A percentile compares a stretch with the other conserved stretches of the same genome.
Conservation (phyloP, 2,329 filamentous ascomycete genomes). For the Eutypa lata region DNA sequence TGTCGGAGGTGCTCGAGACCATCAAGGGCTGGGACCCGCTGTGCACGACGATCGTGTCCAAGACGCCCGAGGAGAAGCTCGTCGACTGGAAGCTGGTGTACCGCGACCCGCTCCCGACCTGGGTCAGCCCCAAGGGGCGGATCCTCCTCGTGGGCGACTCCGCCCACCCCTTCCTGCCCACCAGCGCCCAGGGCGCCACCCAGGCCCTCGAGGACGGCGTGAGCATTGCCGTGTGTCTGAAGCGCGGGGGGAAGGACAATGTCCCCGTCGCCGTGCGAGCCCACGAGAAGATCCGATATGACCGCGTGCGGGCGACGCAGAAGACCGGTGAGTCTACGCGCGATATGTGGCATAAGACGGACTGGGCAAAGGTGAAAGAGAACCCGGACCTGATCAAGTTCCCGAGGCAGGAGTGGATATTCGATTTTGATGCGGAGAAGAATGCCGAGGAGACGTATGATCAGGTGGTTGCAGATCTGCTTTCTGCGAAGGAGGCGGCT, state of each 20-base stretch:
- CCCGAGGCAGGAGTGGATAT: constrained; percentile 50
- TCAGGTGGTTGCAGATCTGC: constrained; percentile 25
- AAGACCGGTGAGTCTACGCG: constrained; percentile 49
- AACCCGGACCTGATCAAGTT: constrained; percentile 46
- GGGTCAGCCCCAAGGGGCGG: constrained; percentile 42
- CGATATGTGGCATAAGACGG: constrained; percentile 54
- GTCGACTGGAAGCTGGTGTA: constrained; percentile 52
- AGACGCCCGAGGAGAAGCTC: constrained; percentile 37
- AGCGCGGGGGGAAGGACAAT: constrained; percentile 32
- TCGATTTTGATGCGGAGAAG: constrained; percentile 47
- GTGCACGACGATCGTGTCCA: constrained; percentile 44
- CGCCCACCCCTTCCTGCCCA: constrained; percentile 49
- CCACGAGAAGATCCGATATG: constrained; percentile 46
- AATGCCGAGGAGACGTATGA: constrained; percentile 38
- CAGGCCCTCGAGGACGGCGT: constrained; percentile 51
- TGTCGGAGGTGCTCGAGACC: constrained; percentile 49
- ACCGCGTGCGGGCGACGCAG: constrained; percentile 45
- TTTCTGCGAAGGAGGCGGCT: constrained; percentile 2
- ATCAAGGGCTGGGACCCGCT: constrained; percentile 50
- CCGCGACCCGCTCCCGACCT: constrained; percentile 46
- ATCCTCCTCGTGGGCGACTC: constrained; percentile 47
- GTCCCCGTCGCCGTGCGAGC: constrained; percentile 38
- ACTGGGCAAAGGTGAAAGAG: constrained; percentile 46
- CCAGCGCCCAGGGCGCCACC: constrained; percentile 45
- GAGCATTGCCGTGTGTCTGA: constrained; percentile 43